phyloP scores from a whole-genome alignment of 495 filamentous ascomycete genomes.

The Bacidia gigantensis region DNA sequence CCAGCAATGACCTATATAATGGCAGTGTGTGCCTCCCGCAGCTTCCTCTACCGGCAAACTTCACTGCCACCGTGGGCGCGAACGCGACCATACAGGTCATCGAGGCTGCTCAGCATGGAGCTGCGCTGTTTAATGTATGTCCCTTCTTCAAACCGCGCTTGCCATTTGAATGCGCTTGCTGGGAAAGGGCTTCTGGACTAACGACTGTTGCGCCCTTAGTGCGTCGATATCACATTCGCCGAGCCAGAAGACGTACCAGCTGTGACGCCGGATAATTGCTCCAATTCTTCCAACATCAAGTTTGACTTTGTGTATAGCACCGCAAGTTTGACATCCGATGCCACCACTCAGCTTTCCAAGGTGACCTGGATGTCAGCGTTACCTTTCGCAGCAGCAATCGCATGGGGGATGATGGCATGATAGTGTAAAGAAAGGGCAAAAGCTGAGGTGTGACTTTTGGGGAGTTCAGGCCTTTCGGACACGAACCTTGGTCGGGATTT shows the following conservation, averaged over 20 bases:
- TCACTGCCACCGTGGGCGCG: constrained; percentile 61
- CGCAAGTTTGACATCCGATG: constrained; percentile 14
- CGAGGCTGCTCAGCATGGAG: constrained; percentile 80
- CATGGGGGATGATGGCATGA: constrained; percentile 2
- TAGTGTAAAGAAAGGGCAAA: neutral
- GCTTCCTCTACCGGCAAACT: constrained; percentile 67
- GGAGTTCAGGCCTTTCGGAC: neutral
- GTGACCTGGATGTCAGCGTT: constrained; percentile 11
- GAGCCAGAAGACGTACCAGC: constrained; percentile 56
- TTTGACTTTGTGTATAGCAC: constrained; percentile 64
- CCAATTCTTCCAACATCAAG: constrained; percentile 60
- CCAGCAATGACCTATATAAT: constrained; percentile 64
- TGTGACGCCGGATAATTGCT: constrained; percentile 70
- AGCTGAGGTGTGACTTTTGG: neutral
- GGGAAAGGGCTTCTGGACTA: neutral
- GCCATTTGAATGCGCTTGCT: neutral
- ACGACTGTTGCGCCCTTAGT: constrained; percentile 36
- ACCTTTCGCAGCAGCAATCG: constrained; percentile 6
- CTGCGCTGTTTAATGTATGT: constrained; percentile 80
- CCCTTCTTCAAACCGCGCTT: neutral
- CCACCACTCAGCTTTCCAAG: neutral
- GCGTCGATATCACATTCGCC: constrained; percentile 78
- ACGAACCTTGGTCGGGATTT: neutral
- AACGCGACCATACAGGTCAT: constrained; percentile 92
- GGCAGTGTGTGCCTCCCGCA: constrained; percentile 84